Percentiles rank a stretch among this genome's conserved stretches.
phyloP scores from a whole-genome alignment of 2,329 filamentous ascomycete genomes.

The Thyridium curvatum region DNA sequence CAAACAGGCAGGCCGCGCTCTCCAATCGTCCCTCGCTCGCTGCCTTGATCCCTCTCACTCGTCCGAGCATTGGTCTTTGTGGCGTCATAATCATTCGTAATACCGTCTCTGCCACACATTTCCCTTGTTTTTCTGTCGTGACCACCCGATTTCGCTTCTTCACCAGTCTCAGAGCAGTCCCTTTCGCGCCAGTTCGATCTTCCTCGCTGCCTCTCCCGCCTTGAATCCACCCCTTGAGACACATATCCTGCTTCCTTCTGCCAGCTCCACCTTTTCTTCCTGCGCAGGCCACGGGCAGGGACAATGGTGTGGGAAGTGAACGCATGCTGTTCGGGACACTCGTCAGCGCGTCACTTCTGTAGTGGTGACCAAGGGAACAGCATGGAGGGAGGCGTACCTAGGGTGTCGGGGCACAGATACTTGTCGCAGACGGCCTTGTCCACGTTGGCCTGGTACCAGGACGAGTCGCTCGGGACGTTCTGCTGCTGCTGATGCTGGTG shows the following conservation, averaged over 20 bases:
- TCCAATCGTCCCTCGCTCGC: no score
- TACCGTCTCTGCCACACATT: no score
- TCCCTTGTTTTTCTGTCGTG: no score
- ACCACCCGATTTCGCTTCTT: background rate
- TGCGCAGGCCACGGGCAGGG: constrained; percentile 76
- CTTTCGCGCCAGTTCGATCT: constrained; percentile 75
- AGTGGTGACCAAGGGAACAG: background rate
- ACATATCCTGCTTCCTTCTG: constrained; percentile 67
- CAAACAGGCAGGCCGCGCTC: no score
- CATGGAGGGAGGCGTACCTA: constrained; percentile 34
- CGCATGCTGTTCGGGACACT: constrained; percentile 59
- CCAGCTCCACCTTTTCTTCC: constrained; percentile 72
- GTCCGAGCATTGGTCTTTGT: no score
- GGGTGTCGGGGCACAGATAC: constrained; percentile 89
- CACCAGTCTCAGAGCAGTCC: constrained; percentile 52
- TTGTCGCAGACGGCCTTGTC: constrained; percentile 74
- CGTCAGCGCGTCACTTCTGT: no score
- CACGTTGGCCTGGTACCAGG: constrained; percentile 54
- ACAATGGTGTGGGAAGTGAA: constrained; percentile 95
- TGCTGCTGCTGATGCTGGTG: constrained; percentile 57
- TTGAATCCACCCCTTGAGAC: constrained; percentile 71
- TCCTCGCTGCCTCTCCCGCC: constrained; percentile 63
- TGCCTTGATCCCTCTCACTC: no score
- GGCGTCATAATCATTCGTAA: no score
- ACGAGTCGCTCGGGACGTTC: constrained; percentile 79